Evolutionary conservation across 768 basidiomycete genomes (phyloP), one percentile per base, ranked within the genome.

Genomic region (Chiua virens): DNA sequence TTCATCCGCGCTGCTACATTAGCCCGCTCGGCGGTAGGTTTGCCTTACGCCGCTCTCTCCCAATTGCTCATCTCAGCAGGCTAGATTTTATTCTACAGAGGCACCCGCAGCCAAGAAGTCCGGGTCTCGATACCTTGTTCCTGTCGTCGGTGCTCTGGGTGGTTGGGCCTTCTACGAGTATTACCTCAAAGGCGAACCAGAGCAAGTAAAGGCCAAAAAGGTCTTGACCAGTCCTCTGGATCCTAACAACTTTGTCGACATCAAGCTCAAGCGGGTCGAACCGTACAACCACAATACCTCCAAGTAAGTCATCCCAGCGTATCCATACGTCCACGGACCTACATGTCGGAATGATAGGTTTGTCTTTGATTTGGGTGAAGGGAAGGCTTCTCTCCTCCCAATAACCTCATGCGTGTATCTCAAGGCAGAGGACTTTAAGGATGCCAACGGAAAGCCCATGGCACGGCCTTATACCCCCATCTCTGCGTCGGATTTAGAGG

Each of bases 271-370:
- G 69, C 82, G 83, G 63, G 69, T 92, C 53, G 73, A 84, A 53
- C 86, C 86, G 1, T 97, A 96, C 78, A 98, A 97, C 80, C 88
- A 98, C 80, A 97, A 98, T 73, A 88, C 92, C 14, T 76, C 90
- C 28, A 82, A 79, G 83, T 93, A 56, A 50, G 78, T 69, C 35
- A 21, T 15, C 23, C 23, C 22, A n/a, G 41, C 14, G 7, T 48
- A 15, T 18, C 5, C 11, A 11, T 14, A 30, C 13, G 30, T 30
- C 30, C 42, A 21, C 5, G 14, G 35, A 34, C 49, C 52, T 10
- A 56, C 42, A 5, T 15, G 18, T 40, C 27, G 22, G 5, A 43
- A 53, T 20, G 4, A 45, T 51, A 90, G 88, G 58, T 93, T 88
- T 66, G 73, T 84, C 42, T 93, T 96, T 64, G 85, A 84, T 58